Conservation (phyloP, 2,329 filamentous ascomycete species). For the Colletotrichum sp. region DNA sequence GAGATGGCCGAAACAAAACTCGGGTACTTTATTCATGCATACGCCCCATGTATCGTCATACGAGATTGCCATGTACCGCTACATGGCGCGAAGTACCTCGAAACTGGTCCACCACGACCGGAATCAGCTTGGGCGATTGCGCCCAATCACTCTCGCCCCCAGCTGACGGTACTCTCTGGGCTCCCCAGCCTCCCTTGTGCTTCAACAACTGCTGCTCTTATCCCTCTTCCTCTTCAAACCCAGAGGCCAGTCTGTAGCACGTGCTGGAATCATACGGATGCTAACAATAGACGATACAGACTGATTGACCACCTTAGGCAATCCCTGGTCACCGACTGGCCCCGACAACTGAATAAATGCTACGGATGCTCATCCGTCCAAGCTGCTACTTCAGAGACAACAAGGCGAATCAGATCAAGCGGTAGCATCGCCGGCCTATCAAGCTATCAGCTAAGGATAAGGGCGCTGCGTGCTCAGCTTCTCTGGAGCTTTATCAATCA, state of each 20-base stretch:
- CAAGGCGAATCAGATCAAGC: not conserved
- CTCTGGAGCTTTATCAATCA: not conserved
- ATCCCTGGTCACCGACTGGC: not conserved
- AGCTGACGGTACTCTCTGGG: constrained; percentile 2
- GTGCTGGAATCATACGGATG: not conserved
- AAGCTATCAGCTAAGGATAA: not conserved
- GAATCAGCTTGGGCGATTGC: constrained; percentile 3
- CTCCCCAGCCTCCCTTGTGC: not conserved
- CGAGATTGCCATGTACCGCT: constrained; percentile 29
- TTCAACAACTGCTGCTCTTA: not conserved
- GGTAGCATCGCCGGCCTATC: not conserved
- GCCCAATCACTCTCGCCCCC: constrained; percentile 14
- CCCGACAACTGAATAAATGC: not conserved
- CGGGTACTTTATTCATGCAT: constrained; percentile 33
- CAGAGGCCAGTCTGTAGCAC: not conserved
- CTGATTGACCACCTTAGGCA: not conserved
- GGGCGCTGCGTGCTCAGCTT: not conserved
- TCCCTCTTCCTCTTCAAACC: not conserved
- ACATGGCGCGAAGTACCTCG: constrained; percentile 26
- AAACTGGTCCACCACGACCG: constrained; percentile 4
- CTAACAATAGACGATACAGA: not conserved
- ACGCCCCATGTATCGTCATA: constrained; percentile 30
- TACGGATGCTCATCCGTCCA: not conserved
- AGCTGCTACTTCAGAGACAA: not conserved
- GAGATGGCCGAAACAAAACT: constrained; percentile 7